These are phyloP conservation scores for Buddleja alternifolia DNA, from an alignment of 257 asterid species.

Conservation along the genomic window DNA sequence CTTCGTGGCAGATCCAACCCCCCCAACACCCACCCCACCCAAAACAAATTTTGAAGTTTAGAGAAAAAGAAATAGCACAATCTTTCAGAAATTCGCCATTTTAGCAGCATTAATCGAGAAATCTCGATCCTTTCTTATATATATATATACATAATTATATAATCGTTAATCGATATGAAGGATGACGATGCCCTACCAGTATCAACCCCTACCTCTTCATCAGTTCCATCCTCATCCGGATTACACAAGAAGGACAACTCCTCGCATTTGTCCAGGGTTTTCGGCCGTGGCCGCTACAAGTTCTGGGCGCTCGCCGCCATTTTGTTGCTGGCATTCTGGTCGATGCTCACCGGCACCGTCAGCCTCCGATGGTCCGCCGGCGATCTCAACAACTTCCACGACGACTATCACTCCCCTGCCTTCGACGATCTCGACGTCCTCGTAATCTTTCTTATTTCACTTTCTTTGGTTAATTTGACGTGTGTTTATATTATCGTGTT, in stretches of 20 bases:
- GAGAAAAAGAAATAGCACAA: not conserved
- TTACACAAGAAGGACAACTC: slow-evolving; percentile 26
- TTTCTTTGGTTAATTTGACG: not conserved
- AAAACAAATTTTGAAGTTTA: not conserved
- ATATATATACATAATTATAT: no score
- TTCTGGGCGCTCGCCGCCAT: slow-evolving; percentile 68
- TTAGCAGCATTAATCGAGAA: no score
- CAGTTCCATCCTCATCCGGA: slow-evolving; percentile 24
- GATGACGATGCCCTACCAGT: slow-evolving; percentile 69
- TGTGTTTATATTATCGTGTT: not conserved
- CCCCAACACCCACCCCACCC: not conserved
- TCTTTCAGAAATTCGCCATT: not conserved
- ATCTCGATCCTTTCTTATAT: not conserved
- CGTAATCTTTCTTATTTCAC: slow-evolving; percentile 32
- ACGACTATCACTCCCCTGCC: slow-evolving; percentile 36
- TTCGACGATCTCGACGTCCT: slow-evolving; percentile 69
- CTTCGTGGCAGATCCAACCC: not conserved
- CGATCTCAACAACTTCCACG: slow-evolving; percentile 40
- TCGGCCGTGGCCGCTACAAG: slow-evolving; percentile 58
- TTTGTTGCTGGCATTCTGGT: slow-evolving; percentile 67
- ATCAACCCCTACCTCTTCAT: slow-evolving; percentile 60
- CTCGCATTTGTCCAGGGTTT: slow-evolving; percentile 16
- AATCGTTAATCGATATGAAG: slow-evolving; percentile 53
- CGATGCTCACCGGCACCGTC: slow-evolving; percentile 69
- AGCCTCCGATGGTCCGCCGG: slow-evolving; percentile 65